Evolutionary conservation across 2,329 filamentous ascomycete genomes (phyloP).

Genomic region (Aplosporella prunicola): DNA sequence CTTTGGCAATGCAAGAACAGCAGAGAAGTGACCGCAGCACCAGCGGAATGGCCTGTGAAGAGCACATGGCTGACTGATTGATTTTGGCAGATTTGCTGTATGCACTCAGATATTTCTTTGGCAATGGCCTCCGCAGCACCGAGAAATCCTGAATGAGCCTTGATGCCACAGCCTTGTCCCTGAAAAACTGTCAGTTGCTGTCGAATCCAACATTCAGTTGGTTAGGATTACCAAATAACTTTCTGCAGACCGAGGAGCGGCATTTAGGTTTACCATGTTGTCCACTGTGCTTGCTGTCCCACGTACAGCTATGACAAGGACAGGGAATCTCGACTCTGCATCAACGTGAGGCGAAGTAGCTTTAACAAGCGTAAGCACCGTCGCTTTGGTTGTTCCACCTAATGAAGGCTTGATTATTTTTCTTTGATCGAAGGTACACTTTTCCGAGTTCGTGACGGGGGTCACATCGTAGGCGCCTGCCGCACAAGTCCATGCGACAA

Average conservation of each 20-base stretch:
- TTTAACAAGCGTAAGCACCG: background rate
- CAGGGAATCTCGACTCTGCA: background rate
- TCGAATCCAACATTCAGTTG: background rate
- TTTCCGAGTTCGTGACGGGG: background rate
- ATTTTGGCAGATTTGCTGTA: background rate
- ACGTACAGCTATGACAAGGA: background rate
- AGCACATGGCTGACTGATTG: background rate
- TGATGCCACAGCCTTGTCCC: too few species aligned
- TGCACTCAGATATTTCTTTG: background rate
- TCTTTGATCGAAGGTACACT: background rate
- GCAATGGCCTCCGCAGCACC: background rate
- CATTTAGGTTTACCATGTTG: slow-evolving; percentile 2
- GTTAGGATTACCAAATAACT: background rate
- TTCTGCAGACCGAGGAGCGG: background rate
- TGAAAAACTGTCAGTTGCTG: too few species aligned
- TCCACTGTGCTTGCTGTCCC: slow-evolving; percentile 4
- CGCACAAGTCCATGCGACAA: background rate
- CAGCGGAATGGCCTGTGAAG: slow-evolving; percentile 4
- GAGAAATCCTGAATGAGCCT: background rate
- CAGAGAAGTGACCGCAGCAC: slow-evolving; percentile 1
- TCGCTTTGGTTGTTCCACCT: background rate
- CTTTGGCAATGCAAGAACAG: background rate
- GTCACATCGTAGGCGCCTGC: background rate
- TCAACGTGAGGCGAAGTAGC: background rate
- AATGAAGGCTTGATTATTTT: background rate